phyloP scores from a whole-genome alignment of 2,329 filamentous ascomycete genomes.

The Fusarium marasasianum region DNA sequence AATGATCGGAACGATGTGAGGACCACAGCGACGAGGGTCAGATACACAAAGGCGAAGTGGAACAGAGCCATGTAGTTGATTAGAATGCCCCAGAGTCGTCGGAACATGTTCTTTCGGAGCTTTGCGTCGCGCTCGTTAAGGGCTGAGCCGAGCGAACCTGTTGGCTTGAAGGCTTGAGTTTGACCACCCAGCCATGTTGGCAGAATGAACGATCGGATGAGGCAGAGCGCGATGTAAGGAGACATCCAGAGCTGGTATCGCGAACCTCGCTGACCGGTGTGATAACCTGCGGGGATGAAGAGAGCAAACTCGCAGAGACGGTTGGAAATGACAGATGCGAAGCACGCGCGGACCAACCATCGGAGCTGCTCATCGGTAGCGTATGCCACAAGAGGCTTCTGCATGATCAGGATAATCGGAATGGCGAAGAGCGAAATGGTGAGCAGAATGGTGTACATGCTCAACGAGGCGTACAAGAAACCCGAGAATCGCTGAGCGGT shows the following conservation, averaged over 20 bases:
- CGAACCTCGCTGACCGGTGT: constrained; percentile 65
- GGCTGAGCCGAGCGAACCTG: constrained; percentile 64
- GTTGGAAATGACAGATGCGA: constrained; percentile 59
- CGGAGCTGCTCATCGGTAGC: constrained; percentile 62
- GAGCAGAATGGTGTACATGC: constrained; percentile 65
- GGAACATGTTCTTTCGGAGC: constrained; percentile 61
- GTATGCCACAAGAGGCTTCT: constrained; percentile 66
- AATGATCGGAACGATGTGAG: constrained; percentile 63
- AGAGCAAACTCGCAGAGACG: constrained; percentile 66
- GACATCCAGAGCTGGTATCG: constrained; percentile 71
- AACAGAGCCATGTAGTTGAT: constrained; percentile 65
- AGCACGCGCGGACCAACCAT: constrained; percentile 66
- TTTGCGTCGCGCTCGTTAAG: constrained; percentile 67
- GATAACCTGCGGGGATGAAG: constrained; percentile 68
- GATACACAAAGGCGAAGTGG: constrained; percentile 64
- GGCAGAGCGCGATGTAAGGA: constrained; percentile 67
- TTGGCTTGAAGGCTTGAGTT: constrained; percentile 67
- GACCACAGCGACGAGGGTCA: constrained; percentile 61
- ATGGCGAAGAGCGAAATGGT: constrained; percentile 66
- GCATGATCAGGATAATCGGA: constrained; percentile 66
- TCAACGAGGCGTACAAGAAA: constrained; percentile 65
- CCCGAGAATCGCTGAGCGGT: constrained; percentile 67
- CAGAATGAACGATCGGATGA: constrained; percentile 66
- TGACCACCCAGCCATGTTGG: constrained; percentile 69
- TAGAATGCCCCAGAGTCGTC: constrained; percentile 63